These are phyloP conservation scores for Talaromyces sp. DNA, from an alignment of 2,329 filamentous ascomycete species.

Conservation along the genomic window DNA sequence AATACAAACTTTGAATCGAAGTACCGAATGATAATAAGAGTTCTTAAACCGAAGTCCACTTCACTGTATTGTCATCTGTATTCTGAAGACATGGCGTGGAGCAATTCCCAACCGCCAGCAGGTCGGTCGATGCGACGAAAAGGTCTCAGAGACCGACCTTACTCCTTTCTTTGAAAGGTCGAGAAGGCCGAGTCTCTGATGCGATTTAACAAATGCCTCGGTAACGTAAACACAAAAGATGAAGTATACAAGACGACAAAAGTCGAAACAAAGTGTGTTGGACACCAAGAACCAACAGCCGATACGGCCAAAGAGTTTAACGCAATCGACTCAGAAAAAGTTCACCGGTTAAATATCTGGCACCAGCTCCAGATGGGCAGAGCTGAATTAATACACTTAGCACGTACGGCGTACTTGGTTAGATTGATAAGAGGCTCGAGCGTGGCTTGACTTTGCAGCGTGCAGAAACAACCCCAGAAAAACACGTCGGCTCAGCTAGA, in stretches of 20 bases:
- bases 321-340: not conserved
- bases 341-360: not conserved
- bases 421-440: not conserved
- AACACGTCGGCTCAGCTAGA: not conserved
- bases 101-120: slow-evolving; percentile 9
- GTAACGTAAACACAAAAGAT: not conserved
- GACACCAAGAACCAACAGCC: not conserved
- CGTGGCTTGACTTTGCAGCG: not conserved
- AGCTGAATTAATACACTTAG: not conserved
- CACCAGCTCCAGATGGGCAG: not conserved
- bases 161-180: not conserved
- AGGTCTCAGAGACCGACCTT: not conserved
- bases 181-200: not conserved
- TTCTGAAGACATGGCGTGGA: slow-evolving; percentile 15
- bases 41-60: not conserved
- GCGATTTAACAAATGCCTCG: too few species aligned
- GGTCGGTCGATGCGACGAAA: not conserved
- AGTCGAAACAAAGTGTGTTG: not conserved
- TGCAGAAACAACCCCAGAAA: not conserved
- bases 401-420: not conserved
- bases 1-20: not conserved
- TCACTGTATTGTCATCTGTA: slow-evolving; percentile 43
- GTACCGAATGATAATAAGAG: not conserved
- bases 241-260: not conserved
- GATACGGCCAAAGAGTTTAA: not conserved